phyloP scores from a whole-genome alignment of 148 eudicot genomes.

The Beta vulgaris region DNA sequence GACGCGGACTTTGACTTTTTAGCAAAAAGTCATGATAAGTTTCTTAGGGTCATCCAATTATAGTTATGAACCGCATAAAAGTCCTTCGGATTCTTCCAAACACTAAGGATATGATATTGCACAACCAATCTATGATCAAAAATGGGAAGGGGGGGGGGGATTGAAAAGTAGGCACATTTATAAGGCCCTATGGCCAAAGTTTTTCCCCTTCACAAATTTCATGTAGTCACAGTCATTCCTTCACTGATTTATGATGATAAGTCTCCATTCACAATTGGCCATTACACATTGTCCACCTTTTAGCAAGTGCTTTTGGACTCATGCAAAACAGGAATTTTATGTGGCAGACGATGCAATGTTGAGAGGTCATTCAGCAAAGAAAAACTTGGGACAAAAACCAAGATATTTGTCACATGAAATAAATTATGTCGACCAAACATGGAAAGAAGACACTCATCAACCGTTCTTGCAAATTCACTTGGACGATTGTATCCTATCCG shows the following conservation, averaged over 20 bases:
- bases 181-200: background rate
- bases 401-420: background rate
- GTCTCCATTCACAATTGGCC: background rate
- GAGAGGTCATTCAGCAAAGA: background rate
- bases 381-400: background rate
- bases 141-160: too few relatives aligned
- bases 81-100: background rate
- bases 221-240: constrained; percentile 1
- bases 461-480: background rate
- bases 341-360: background rate
- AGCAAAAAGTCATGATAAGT: background rate
- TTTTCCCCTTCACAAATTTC: background rate
- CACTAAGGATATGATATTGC: background rate
- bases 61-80: background rate
- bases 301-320: background rate
- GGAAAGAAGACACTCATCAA: background rate
- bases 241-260: background rate
- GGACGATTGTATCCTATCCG: background rate
- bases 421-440: background rate
- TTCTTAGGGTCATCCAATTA: background rate
- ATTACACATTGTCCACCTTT: constrained; percentile 8
- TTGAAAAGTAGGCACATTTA: background rate
- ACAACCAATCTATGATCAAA: background rate
- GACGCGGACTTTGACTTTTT: too few relatives aligned
- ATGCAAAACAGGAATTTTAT: background rate